phyloP scores from a whole-genome alignment of 768 basidiomycete genomes.

The Heimioporus sp. region DNA sequence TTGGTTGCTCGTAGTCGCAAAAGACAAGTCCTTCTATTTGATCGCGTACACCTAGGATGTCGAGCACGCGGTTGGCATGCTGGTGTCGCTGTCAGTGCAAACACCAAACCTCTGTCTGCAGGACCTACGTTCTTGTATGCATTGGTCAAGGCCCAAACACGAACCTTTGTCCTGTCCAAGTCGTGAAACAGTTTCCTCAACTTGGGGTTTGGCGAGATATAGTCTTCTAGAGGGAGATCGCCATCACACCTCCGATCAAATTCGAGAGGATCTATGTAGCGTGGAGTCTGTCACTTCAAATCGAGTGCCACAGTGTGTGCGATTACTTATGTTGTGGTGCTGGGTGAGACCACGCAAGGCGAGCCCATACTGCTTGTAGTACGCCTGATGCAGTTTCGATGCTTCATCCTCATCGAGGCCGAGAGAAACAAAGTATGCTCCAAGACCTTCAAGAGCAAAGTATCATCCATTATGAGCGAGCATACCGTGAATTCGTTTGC shows the following conservation, averaged over 20 bases:
- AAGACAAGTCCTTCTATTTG: constrained; percentile 72
- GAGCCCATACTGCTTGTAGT: constrained; percentile 81
- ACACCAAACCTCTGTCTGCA: constrained; percentile 13
- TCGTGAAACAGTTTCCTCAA: constrained; percentile 71
- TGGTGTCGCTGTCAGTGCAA: constrained; percentile 28
- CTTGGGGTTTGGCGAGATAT: constrained; percentile 62
- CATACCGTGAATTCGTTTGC: constrained; percentile 71
- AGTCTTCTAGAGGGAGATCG: constrained; percentile 76
- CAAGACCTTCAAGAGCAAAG: background rate
- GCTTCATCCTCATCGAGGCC: constrained; percentile 71
- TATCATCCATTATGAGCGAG: background rate
- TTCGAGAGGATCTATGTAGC: constrained; percentile 68
- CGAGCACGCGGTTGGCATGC: constrained; percentile 81
- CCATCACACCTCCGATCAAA: constrained; percentile 85
- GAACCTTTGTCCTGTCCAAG: constrained; percentile 70
- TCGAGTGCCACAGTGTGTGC: background rate
- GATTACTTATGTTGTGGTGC: constrained; percentile 71
- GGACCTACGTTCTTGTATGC: constrained; percentile 65
- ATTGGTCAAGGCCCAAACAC: constrained; percentile 87
- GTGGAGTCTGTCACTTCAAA: background rate
- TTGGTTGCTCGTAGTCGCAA: constrained; percentile 67
- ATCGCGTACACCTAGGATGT: constrained; percentile 69
- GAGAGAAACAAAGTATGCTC: constrained; percentile 73
- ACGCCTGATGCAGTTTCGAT: constrained; percentile 61
- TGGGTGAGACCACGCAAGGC: constrained; percentile 74